phyloP scores from a whole-genome alignment of 495 filamentous ascomycete species.

The Cairneyella variabilis region DNA sequence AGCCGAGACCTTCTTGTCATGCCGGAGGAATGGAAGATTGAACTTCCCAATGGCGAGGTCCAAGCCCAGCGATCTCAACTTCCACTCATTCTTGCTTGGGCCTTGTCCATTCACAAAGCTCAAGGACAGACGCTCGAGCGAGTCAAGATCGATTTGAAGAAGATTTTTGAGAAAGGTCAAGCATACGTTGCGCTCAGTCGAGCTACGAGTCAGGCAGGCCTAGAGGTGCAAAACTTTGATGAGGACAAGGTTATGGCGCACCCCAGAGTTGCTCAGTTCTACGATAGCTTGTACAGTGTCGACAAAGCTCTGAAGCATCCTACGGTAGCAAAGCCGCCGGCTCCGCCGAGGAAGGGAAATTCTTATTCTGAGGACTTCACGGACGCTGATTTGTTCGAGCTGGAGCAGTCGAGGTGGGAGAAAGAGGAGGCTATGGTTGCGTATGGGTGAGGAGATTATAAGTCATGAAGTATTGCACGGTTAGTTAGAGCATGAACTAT shows the following conservation, averaged over 20 bases:
- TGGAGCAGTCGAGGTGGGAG: neutral
- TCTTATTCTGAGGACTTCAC: constrained; percentile 16
- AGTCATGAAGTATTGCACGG: no score
- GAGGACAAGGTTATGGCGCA: constrained; percentile 93
- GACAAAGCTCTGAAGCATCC: constrained; percentile 34
- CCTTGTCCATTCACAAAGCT: constrained; percentile 95
- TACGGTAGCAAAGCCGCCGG: constrained; percentile 6
- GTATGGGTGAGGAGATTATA: constrained; percentile 25
- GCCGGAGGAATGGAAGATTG: constrained; percentile 91
- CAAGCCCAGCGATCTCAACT: constrained; percentile 78
- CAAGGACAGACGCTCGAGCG: constrained; percentile 94
- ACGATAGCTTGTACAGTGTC: constrained; percentile 67
- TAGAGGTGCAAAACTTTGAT: constrained; percentile 88
- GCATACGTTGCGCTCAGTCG: constrained; percentile 80
- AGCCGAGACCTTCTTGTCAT: constrained; percentile 75
- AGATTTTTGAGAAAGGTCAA: constrained; percentile 93
- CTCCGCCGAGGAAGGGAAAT: constrained; percentile 9
- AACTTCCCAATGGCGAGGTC: constrained; percentile 90
- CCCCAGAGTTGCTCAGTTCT: constrained; percentile 79
- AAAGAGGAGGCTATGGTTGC: constrained; percentile 31
- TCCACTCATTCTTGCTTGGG: constrained; percentile 93
- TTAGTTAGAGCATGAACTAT: neutral
- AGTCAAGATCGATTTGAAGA: constrained; percentile 90
- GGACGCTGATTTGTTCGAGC: constrained; percentile 1
- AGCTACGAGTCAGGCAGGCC: constrained; percentile 79